Evolutionary conservation across 768 basidiomycete species (phyloP), one percentile per base, ranked within the genome.

Genomic region (Suillus sp.): DNA sequence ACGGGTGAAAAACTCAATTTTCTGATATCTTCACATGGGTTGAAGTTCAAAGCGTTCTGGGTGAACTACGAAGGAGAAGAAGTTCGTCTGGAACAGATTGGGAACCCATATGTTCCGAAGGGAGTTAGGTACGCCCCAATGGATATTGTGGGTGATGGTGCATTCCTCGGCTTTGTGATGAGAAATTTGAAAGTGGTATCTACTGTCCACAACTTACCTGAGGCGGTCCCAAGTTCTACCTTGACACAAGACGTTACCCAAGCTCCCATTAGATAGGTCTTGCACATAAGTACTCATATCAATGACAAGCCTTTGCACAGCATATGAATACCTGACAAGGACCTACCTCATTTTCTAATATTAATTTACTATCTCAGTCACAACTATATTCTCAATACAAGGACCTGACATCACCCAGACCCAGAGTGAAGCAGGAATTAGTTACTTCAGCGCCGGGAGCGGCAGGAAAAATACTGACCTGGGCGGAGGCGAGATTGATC

Each of bases 21-120:
- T 22, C 4, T 56, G 4, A 37, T 27, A 38, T 56, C 55, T 38
- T 56, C 35, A 9, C 55, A 38, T 38, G 55, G 22, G 16, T 10
- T 25, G 37, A 56, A 37, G 35, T 56, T 38, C 22, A 56, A 56
- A 56, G 22, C 37, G 38, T 56, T 38, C 37, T 56, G 55, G 35
- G 37, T 56, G 14, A 38, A 56, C 37, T 56, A 56, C 10, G 22
- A 38, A 38, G 16, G 55, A 25, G 35, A 38, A 22, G 35, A 38
- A 56, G 55, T 56, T 25, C 30, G 7, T 38, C 22, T 56, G 37
- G 37, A 37, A 22, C 37, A 27, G 9, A 56, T 38, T 18, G 35
- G 35, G 14, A 55, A 37, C 9, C 32, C 53, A 30, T 54, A n/a
- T 1, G 22, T 56, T 18, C 9, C 9, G 22, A 56, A 37, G 16